Conservation (phyloP, 306 rosid genomes). For the Cicer pinnatifidum region DNA sequence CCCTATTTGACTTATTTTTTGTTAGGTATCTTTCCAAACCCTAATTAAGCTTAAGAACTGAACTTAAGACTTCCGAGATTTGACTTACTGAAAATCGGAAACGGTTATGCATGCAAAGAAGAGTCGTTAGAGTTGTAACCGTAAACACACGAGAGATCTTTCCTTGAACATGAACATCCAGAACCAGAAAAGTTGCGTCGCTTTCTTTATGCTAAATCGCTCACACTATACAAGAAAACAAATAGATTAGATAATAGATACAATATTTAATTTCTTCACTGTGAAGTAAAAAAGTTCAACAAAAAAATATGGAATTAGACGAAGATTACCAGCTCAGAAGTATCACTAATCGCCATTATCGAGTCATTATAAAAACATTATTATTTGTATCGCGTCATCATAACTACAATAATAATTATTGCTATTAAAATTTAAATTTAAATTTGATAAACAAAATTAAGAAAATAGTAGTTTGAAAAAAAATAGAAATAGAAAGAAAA, state of each 20-base stretch:
- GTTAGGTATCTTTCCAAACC: constrained; percentile 43
- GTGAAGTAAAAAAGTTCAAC: neutral
- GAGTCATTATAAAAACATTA: constrained; percentile 37
- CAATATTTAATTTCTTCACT: neutral
- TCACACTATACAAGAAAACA: constrained; percentile 11
- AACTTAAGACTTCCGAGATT: constrained; percentile 5
- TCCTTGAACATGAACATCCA: constrained; percentile 46
- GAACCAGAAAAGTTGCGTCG: constrained; percentile 41
- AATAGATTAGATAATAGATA: constrained; percentile 8
- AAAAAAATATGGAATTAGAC: neutral
- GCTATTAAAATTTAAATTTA: constrained; percentile 9
- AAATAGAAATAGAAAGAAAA: neutral
- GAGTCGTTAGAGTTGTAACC: constrained; percentile 36
- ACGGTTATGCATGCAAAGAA: constrained; percentile 16
- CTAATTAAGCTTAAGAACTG: constrained; percentile 46
- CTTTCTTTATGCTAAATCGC: constrained; percentile 30
- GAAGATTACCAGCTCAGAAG: constrained; percentile 48
- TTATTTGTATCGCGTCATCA: neutral
- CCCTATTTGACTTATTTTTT: neutral
- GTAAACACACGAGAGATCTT: constrained; percentile 12
- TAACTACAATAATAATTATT: neutral
- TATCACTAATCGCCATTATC: constrained; percentile 55
- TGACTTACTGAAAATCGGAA: constrained; percentile 41
- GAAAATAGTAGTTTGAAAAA: neutral
- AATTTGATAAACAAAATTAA: neutral